Evolutionary conservation across 2,329 filamentous ascomycete genomes (phyloP), one percentile per base, ranked within the genome.

Genomic region (Calonectria naviculata): DNA sequence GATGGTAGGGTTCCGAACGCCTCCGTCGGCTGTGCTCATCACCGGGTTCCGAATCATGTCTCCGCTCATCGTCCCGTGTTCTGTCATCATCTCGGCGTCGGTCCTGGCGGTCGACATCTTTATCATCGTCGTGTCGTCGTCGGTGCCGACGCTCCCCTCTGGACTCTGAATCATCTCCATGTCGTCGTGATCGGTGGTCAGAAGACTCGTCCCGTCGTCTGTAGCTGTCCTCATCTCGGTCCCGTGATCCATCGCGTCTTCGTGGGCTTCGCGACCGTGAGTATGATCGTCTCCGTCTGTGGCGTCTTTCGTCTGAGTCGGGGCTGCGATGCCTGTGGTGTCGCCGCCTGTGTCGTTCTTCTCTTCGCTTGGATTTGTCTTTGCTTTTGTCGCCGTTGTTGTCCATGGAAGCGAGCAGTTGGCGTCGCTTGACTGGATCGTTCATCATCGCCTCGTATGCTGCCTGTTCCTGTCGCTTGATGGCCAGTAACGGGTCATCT

Each of bases 401-500:
- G 0, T 90, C 90, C 83, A 91, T 91, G 12, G 89, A 87, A 0
- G 89, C 88, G 29, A 97, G 86, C 36, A 97, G 81, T 78, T 94
- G 90, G 70, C 89, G 87, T 73, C 92, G 87, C 84, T 89, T 92
- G 73, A 90, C 87, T 0, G 93, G 92, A 77, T 95, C 93, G 76
- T 92, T 94, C 90, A 94, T 95, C 90, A 95, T 93, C 10, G 91
- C 89, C 76, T 93, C 91, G 80, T 95, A 94, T 2, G 93, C 92
- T 31, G 92, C 92, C 82, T 96, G 94, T 81, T 98, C 95, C 80
- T 97, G 93, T 81, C 92, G 93, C 87, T 97, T 98, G 82, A 99
- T 98, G 28, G 95, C 94, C 38, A 98, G 86, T 78, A 99, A 88
- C 0, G 97, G 97, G 80, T 99, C 97, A 75, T 97, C 94, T 74